Evolutionary conservation across 805 yeast species (phyloP).

Genomic region (Yarrowia yakushimensis): DNA sequence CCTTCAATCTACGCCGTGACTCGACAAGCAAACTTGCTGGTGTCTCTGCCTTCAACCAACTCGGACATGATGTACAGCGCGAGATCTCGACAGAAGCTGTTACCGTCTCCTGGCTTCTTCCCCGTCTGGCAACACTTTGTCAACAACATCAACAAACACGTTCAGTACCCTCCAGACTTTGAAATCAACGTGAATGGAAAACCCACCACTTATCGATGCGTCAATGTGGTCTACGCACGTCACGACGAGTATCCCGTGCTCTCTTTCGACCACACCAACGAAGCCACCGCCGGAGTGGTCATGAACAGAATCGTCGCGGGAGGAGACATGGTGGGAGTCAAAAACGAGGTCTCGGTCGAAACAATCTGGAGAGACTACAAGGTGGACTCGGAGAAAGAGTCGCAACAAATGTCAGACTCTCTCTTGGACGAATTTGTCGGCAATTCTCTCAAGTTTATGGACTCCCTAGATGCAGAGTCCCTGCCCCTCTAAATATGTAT

Average conservation of each 20-base stretch:
- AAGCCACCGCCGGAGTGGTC: neutral
- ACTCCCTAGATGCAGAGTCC: neutral
- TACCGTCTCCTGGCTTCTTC: neutral
- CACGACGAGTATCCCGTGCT: neutral
- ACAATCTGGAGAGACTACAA: neutral
- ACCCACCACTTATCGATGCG: neutral
- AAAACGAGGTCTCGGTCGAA: neutral
- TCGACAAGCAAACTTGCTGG: neutral
- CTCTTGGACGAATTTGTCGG: neutral
- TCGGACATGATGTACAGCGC: neutral
- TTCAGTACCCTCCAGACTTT: neutral
- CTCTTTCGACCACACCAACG: neutral
- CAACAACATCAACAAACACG: neutral
- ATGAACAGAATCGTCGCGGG: neutral
- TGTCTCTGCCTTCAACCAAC: neutral
- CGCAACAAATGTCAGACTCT: neutral
- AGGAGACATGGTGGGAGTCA: neutral
- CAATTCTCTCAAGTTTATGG: slow-evolving; percentile 5
- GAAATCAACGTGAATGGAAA: neutral
- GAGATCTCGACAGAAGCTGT: neutral
- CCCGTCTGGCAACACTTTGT: neutral
- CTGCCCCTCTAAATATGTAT: neutral
- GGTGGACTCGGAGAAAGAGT: neutral
- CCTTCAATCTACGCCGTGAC: neutral
- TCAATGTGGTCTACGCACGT: neutral